Evolutionary conservation across 495 filamentous ascomycete genomes (phyloP).

Genomic region (Parathielavia hyrcaniae): DNA sequence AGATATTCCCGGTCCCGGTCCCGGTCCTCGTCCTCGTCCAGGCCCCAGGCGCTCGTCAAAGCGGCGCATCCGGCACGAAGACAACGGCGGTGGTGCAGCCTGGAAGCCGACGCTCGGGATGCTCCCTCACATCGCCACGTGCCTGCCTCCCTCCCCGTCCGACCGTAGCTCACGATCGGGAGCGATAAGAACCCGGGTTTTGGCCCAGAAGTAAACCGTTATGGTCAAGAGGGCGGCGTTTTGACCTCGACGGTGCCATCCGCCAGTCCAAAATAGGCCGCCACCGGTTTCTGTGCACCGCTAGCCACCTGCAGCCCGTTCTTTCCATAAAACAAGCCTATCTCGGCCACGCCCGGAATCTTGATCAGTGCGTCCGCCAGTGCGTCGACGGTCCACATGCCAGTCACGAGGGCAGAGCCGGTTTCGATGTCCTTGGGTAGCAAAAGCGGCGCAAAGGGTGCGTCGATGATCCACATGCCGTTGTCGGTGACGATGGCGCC

Average conservation of each 20-base stretch:
- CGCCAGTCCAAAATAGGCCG: slow-evolving; percentile 93
- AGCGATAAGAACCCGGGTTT: no score
- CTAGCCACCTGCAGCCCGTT: slow-evolving; percentile 63
- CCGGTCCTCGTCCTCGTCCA: background rate
- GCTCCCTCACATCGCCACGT: background rate
- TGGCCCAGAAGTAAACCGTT: background rate
- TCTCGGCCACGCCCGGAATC: slow-evolving; percentile 83
- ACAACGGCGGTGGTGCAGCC: background rate
- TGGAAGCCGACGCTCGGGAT: background rate
- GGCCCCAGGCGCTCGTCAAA: background rate
- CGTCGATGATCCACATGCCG: slow-evolving; percentile 87
- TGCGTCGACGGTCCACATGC: slow-evolving; percentile 70
- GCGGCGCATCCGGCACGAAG: background rate
- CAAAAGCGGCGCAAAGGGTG: slow-evolving; percentile 68
- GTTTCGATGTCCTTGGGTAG: slow-evolving; percentile 48
- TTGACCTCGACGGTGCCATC: slow-evolving; percentile 37
- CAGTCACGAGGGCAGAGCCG: slow-evolving; percentile 41
- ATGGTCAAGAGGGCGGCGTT: slow-evolving; percentile 46
- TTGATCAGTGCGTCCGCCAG: slow-evolving; percentile 67
- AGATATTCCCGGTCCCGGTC: background rate
- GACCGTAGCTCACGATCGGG: background rate
- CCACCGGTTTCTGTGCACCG: slow-evolving; percentile 81
- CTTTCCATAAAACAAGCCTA: slow-evolving; percentile 78
- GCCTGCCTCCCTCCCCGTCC: background rate
- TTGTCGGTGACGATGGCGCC: slow-evolving; percentile 90